These are phyloP conservation scores for Penicillium odoratum DNA, from an alignment of 495 filamentous ascomycete genomes.

Conservation along the genomic window DNA sequence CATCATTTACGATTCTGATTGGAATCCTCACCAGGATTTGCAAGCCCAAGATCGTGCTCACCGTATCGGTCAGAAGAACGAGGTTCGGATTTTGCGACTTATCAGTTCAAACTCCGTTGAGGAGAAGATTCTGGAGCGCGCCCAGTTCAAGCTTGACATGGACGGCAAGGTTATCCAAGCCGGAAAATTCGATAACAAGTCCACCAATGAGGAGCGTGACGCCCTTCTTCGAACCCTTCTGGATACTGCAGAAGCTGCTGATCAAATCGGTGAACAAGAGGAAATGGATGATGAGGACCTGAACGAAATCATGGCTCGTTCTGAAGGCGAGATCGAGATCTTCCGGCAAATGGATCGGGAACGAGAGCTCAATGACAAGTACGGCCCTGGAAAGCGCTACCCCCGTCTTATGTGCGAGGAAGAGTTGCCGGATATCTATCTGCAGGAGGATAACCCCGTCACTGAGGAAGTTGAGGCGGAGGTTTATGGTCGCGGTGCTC, in stretches of 20 bases:
- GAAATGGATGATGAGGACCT: slow-evolving; percentile 98
- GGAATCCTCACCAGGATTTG: slow-evolving; percentile 99
- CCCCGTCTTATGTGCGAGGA: slow-evolving; percentile 83
- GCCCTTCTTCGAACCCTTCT: slow-evolving; percentile 89
- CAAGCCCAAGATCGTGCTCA: slow-evolving; percentile 99
- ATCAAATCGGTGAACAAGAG: slow-evolving; percentile 73
- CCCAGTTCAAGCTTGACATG: slow-evolving; percentile 97
- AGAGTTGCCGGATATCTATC: slow-evolving; percentile 91
- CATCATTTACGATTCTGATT: slow-evolving; percentile 99
- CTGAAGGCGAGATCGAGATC: slow-evolving; percentile 64
- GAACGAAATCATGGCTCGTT: slow-evolving; percentile 82
- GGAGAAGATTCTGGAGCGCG: slow-evolving; percentile 96
- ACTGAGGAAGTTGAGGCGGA: slow-evolving; percentile 74
- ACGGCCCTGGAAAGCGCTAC: slow-evolving; percentile 65
- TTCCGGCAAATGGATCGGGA: slow-evolving; percentile 83
- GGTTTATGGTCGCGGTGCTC: slow-evolving; percentile 81
- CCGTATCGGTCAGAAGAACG: slow-evolving; percentile 99
- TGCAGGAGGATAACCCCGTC: slow-evolving; percentile 82
- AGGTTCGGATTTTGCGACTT: slow-evolving; percentile 91
- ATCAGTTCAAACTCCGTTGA: slow-evolving; percentile 97
- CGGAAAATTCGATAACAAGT: slow-evolving; percentile 99
- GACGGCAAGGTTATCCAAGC: slow-evolving; percentile 99
- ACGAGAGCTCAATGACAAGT: slow-evolving; percentile 58
- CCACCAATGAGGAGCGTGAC: slow-evolving; percentile 96
- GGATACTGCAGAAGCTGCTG: slow-evolving; percentile 84